Base-by-base conservation (phyloP, 1,284 basidiomycete species). In the Irpex sp. region DNA sequence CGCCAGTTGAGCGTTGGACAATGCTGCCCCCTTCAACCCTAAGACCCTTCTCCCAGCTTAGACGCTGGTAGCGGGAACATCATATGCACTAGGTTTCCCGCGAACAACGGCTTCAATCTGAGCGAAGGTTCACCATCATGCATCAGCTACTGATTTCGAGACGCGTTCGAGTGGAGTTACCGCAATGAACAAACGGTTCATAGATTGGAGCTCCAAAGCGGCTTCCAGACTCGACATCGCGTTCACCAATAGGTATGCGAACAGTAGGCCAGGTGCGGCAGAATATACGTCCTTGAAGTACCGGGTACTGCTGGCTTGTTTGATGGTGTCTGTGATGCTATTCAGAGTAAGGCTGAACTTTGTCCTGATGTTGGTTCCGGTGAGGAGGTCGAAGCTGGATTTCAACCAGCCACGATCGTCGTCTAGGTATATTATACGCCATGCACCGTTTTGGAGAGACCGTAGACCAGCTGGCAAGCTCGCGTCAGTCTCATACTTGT, bases 241-340 rank as follows among this genome's bases (percentile, higher is more conserved):
- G 54, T 57, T 17, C 5, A 40, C 37, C 7, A 38, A 34, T 5
- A 57, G 19, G 31, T 61, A 61, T 17, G 48, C 13, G 7, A 15
- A n/a, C 17, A 56, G 48, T 13, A 61, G 21, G 6, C n/a, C 15
- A n/a, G 60, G 60, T 8, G n/a, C 55, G 13, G 44, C 19, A 19
- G 9, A 37, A 34, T 61, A 61, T 3, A 61, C 54, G 60, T 61
- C 60, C 7, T n/a, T 19, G 6, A 61, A n/a, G 19, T 56, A 61
- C 11, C 36, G 9, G 21, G 56, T 13, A 38, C 37, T 56, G 26
- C n/a, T 13, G n/a, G 44, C 11, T 47, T 47, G 13, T 47, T n/a
- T n/a, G 44, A 47, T 47, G n/a, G 11, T 47, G 13, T 47, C n/a
- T 13, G 44, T 13, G 44, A n/a, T n/a, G 44, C 44, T 5, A 47